Percentiles rank a stretch among this genome's conserved stretches.
Conservation (phyloP, 805 yeast species). For the Dipodascus geniculatus region DNA sequence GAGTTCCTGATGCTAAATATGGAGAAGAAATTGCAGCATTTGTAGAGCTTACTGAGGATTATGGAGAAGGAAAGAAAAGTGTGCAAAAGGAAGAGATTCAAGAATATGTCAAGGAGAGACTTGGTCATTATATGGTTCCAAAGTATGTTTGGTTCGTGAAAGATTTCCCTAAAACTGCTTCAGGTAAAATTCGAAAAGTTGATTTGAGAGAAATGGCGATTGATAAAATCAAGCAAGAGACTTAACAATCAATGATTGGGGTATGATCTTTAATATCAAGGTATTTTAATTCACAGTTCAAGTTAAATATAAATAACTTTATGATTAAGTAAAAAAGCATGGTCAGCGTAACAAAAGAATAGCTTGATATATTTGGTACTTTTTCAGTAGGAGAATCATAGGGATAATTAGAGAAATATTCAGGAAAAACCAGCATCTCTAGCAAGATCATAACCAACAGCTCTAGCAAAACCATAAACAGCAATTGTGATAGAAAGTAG, state of each 20-base stretch:
- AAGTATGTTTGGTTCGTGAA: conserved; percentile 16
- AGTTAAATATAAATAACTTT: too few species aligned
- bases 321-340: too few species aligned
- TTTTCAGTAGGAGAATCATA: too few species aligned
- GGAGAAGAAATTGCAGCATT: conserved; percentile 22
- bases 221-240: neutral
- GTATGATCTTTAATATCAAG: too few species aligned
- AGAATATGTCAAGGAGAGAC: conserved; percentile 13
- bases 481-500: too few species aligned
- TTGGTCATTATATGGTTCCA: conserved; percentile 23
- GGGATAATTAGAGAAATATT: too few species aligned
- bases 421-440: too few species aligned
- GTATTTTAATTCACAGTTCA: too few species aligned
- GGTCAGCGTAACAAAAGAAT: too few species aligned
- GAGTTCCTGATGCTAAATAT: conserved; percentile 21
- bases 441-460: too few species aligned
- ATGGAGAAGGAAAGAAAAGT: neutral
- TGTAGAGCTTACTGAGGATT: conserved; percentile 10
- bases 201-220: conserved; percentile 17
- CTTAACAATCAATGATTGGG: neutral
- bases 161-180: conserved; percentile 23
- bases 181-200: conserved; percentile 23
- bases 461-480: too few species aligned
- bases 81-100: conserved; percentile 10
- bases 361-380: too few species aligned